Evolutionary conservation across 257 asterid genomes (phyloP).

Genomic region (Coffea eugenioides): DNA sequence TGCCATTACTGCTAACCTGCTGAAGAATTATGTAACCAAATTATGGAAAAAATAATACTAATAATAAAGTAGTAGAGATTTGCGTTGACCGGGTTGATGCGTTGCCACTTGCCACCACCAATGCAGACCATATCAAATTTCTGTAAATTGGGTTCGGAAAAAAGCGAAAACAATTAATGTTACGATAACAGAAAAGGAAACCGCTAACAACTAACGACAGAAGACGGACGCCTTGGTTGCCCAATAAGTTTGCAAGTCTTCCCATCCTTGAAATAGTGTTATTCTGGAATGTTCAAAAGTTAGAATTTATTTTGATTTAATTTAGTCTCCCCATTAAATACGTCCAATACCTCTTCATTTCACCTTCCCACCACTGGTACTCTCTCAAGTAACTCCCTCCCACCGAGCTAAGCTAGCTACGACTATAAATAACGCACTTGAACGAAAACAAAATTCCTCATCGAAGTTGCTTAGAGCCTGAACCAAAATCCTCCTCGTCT

Average conservation of each 20-base stretch:
- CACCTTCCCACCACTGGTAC: not conserved
- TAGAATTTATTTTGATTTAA: not conserved
- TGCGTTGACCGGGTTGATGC: constrained; percentile 5
- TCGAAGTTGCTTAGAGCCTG: not conserved
- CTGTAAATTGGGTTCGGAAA: too few species aligned
- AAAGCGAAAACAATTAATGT: not conserved
- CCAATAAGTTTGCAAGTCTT: not conserved
- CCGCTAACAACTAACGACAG: not conserved
- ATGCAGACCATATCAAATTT: not conserved
- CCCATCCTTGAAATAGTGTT: not conserved
- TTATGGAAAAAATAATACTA: too few species aligned
- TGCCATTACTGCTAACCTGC: too few species aligned
- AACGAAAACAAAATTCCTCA: not conserved
- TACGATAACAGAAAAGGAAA: not conserved
- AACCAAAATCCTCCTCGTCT: not conserved
- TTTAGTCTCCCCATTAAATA: not conserved
- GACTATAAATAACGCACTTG: not conserved
- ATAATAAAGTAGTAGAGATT: not conserved
- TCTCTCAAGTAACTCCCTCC: too few species aligned
- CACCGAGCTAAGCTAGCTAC: too few species aligned
- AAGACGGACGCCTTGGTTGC: not conserved
- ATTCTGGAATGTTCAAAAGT: not conserved
- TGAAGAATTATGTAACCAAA: too few species aligned
- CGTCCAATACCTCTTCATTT: not conserved
- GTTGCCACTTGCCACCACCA: not conserved